These are phyloP conservation scores for Cercospora brassicicola DNA, from an alignment of 2,329 filamentous ascomycete genomes.

Conservation along the genomic window DNA sequence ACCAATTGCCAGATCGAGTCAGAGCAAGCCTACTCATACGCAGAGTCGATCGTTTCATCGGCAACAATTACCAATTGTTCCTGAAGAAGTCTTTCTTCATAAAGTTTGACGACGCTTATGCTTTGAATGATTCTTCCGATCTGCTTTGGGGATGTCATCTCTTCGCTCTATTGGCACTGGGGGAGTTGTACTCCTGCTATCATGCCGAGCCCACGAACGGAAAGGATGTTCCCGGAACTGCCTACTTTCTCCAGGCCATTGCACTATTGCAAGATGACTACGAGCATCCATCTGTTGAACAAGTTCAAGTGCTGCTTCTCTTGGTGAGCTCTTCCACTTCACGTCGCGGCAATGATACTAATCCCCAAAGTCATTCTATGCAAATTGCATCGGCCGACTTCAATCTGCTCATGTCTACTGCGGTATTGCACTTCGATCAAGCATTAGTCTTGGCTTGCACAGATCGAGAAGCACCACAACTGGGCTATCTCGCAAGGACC, in stretches of 20 bases:
- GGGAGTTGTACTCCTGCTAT: constrained; percentile 49
- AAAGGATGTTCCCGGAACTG: constrained; percentile 45
- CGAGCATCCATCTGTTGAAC: constrained; percentile 49
- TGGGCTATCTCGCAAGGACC: constrained; percentile 39
- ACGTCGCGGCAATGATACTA: neutral
- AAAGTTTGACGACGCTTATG: constrained; percentile 43
- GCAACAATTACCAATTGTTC: constrained; percentile 48
- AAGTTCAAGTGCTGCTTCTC: constrained; percentile 49
- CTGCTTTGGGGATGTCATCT: constrained; percentile 45
- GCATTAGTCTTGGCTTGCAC: constrained; percentile 50
- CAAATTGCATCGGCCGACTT: constrained; percentile 48
- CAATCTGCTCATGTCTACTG: constrained; percentile 49
- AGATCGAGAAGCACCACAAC: constrained; percentile 38
- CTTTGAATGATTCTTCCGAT: constrained; percentile 39
- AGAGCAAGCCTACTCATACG: constrained; percentile 30
- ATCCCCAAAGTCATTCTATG: constrained; percentile 47
- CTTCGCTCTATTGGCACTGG: constrained; percentile 50
- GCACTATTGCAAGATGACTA: constrained; percentile 44
- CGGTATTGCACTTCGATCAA: constrained; percentile 49
- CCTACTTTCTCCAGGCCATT: constrained; percentile 47
- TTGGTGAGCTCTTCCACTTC: constrained; percentile 40
- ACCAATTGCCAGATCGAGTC: constrained; percentile 31
- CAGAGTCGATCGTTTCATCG: constrained; percentile 36
- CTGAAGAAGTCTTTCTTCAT: constrained; percentile 44
- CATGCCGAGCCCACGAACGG: constrained; percentile 35